These are phyloP conservation scores for Bathelium albidoporum DNA, from an alignment of 495 filamentous ascomycete species.

Conservation along the genomic window DNA sequence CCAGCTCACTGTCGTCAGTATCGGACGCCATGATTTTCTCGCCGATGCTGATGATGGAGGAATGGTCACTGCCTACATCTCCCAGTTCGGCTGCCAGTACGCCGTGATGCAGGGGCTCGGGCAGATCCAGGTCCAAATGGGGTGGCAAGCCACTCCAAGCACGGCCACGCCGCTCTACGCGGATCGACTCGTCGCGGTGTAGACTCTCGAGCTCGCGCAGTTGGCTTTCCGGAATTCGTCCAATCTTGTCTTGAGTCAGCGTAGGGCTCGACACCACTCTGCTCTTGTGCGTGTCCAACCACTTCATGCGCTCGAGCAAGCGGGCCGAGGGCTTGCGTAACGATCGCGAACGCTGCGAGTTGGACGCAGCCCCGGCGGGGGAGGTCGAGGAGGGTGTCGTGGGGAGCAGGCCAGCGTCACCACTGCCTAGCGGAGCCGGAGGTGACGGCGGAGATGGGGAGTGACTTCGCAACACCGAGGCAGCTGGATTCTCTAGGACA, in stretches of 20 bases:
- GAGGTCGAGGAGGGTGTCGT: neutral
- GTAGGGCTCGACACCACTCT: conserved; percentile 28
- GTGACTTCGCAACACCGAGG: neutral
- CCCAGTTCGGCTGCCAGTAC: conserved; percentile 13
- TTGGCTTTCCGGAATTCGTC: conserved; percentile 64
- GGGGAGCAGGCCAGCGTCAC: neutral
- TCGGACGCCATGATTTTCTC: conserved; percentile 27
- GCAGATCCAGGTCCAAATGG: conserved; percentile 9
- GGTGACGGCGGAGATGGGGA: neutral
- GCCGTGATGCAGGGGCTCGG: conserved; percentile 2
- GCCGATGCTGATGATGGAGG: conserved; percentile 29
- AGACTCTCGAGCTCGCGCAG: conserved; percentile 41
- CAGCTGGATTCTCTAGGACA: neutral
- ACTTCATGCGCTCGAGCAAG: conserved; percentile 65
- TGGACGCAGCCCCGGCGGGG: neutral
- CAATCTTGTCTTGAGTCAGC: conserved; percentile 41
- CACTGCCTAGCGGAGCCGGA: neutral
- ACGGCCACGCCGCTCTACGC: conserved; percentile 19
- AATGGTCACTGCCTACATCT: conserved; percentile 28
- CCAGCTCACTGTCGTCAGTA: conserved; percentile 33
- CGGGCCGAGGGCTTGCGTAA: conserved; percentile 56
- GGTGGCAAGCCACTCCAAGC: conserved; percentile 21
- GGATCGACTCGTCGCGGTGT: conserved; percentile 20
- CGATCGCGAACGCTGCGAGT: neutral
- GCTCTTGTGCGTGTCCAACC: conserved; percentile 50